Conservation (phyloP, 106 monocot species). For the Acanthochlamys bracteata region DNA sequence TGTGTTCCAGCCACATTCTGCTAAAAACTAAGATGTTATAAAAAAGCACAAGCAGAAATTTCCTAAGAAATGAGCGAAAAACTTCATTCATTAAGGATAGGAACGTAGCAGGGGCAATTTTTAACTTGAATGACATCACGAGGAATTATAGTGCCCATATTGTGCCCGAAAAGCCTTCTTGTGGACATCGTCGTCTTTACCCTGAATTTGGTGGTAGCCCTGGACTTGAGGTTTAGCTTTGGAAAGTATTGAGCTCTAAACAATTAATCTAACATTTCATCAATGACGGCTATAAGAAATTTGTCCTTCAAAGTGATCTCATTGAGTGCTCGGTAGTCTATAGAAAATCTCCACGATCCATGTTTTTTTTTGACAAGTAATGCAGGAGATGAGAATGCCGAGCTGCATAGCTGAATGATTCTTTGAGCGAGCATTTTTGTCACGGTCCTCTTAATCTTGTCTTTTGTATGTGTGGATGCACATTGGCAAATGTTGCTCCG, state of each 20-base stretch:
- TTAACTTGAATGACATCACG: not conserved
- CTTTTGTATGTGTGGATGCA: not conserved
- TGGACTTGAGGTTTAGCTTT: slow-evolving; percentile 2
- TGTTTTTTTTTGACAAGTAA: slow-evolving; percentile 1
- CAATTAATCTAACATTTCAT: slow-evolving; percentile 13
- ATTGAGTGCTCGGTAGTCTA: not conserved
- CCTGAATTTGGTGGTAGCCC: slow-evolving; percentile 14
- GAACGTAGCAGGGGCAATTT: not conserved
- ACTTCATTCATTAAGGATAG: not conserved
- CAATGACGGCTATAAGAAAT: slow-evolving; percentile 8
- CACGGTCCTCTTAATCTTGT: not conserved
- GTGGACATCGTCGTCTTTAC: not conserved
- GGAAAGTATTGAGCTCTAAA: not conserved
- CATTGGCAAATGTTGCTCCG: not conserved
- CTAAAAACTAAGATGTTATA: slow-evolving; percentile 2
- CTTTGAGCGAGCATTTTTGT: not conserved
- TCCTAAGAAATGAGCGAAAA: not conserved
- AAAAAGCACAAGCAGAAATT: not conserved
- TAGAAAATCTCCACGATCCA: not conserved
- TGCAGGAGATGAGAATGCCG: not conserved
- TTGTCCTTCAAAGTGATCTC: not conserved
- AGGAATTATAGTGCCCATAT: slow-evolving; percentile 1
- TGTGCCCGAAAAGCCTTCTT: not conserved
- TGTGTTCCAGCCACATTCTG: not conserved
- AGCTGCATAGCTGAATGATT: not conserved